Percentiles rank a stretch among this genome's conserved stretches.
Conservation (phyloP, 768 basidiomycete genomes). For the Multifurca ochricompacta region DNA sequence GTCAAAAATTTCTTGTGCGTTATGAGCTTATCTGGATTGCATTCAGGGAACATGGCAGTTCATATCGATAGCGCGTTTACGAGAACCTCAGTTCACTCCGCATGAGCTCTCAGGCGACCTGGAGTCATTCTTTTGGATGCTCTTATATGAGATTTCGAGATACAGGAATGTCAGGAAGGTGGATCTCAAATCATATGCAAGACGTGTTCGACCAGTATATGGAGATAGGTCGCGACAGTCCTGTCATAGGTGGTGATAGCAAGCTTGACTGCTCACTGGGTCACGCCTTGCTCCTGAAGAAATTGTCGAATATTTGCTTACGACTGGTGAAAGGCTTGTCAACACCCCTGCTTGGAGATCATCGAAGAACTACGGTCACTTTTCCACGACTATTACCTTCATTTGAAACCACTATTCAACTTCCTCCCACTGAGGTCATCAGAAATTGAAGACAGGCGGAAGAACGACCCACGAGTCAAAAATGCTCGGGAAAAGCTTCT, state of each 20-base stretch:
- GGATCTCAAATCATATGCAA: neutral
- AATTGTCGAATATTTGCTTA: too few relatives aligned
- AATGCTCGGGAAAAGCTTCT: neutral
- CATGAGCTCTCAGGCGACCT: constrained; percentile 17
- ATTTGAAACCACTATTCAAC: too few relatives aligned
- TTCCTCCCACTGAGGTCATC: too few relatives aligned
- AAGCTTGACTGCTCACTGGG: neutral
- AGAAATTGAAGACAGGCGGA: too few relatives aligned
- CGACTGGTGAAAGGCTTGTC: too few relatives aligned
- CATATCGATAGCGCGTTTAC: constrained; percentile 4
- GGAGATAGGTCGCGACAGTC: neutral
- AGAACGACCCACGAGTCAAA: too few relatives aligned
- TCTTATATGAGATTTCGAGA: neutral
- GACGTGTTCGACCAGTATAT: neutral
- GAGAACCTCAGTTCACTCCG: neutral
- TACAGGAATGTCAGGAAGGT: neutral
- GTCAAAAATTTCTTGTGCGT: neutral
- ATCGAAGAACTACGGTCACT: neutral
- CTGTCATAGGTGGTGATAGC: neutral
- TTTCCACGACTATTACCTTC: neutral
- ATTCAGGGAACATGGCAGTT: constrained; percentile 21
- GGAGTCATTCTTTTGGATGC: constrained; percentile 18
- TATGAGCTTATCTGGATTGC: neutral
- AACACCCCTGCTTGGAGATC: neutral
- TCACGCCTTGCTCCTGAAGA: neutral